Percentiles rank a stretch among this genome's conserved stretches.
Evolutionary conservation across 2,329 filamentous ascomycete genomes (phyloP).

Genomic region (Colletotrichum sp.): DNA sequence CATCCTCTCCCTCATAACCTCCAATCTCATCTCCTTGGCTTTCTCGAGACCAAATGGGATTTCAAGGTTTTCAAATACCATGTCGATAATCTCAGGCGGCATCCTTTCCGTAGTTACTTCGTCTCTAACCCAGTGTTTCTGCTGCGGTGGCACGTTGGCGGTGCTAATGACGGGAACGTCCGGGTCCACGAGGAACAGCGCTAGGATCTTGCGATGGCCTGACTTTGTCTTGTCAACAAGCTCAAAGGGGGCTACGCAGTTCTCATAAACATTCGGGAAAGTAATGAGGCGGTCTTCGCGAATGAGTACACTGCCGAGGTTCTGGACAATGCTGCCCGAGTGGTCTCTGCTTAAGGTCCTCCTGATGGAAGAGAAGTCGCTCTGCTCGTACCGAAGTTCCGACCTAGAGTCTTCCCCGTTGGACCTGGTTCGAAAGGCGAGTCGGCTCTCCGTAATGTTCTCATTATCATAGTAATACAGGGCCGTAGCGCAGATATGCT

Average conservation of each 20-base stretch:
- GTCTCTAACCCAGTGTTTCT: conserved; percentile 42
- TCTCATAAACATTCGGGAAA: conserved; percentile 61
- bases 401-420: conserved; percentile 31
- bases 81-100: conserved; percentile 26
- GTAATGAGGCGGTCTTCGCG: conserved; percentile 53
- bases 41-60: conserved; percentile 24
- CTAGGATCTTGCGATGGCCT: conserved; percentile 65
- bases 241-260: conserved; percentile 55
- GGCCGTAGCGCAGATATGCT: conserved; percentile 68
- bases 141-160: conserved; percentile 50
- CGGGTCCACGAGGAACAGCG: conserved; percentile 67
- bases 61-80: conserved; percentile 27
- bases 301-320: conserved; percentile 53
- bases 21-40: conserved; percentile 27
- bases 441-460: conserved; percentile 59
- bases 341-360: conserved; percentile 38
- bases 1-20: conserved; percentile 33
- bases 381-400: conserved; percentile 33
- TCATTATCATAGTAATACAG: conserved; percentile 66
- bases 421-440: conserved; percentile 54
- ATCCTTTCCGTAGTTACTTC: neutral
- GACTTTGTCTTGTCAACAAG: conserved; percentile 56
- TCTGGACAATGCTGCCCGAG: conserved; percentile 33
- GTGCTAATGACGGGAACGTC: conserved; percentile 47
- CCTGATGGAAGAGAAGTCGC: conserved; percentile 37